Percentiles rank a stretch among this genome's conserved stretches.
Conservation (phyloP, 202 grass and related monocot genomes). For the Hordeum pubiflorum region DNA sequence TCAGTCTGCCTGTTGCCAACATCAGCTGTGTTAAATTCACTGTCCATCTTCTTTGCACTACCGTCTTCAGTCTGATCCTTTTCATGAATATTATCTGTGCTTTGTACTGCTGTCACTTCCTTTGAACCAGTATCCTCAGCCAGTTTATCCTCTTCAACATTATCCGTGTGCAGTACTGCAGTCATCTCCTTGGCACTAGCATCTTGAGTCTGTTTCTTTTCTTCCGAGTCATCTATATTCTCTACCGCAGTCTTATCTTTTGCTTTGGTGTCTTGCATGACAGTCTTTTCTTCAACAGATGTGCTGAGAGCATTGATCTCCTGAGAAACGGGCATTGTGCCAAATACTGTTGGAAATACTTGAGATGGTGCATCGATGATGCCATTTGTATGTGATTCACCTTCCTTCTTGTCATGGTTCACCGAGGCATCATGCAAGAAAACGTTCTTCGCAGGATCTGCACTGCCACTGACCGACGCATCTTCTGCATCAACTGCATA, state of each 20-base stretch:
- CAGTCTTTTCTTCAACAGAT: neutral
- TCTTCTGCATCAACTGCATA: slow-evolving; percentile 10
- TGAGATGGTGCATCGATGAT: neutral
- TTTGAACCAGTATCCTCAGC: neutral
- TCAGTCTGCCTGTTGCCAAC: neutral
- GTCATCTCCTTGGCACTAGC: slow-evolving; percentile 4
- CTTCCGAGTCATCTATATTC: neutral
- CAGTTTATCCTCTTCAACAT: slow-evolving; percentile 8
- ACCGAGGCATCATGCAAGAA: neutral
- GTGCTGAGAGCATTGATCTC: neutral
- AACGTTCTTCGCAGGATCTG: slow-evolving; percentile 6
- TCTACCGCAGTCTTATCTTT: neutral
- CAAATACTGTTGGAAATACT: neutral
- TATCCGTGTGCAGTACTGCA: slow-evolving; percentile 1
- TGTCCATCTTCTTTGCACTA: neutral
- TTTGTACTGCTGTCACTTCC: neutral
- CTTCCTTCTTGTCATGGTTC: neutral
- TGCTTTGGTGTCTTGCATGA: neutral
- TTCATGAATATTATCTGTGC: neutral
- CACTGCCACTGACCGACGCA: neutral
- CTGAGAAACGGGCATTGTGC: neutral
- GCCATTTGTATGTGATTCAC: neutral
- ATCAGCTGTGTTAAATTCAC: neutral
- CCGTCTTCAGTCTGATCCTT: slow-evolving; percentile 18
- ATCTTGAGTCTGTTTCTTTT: slow-evolving; percentile 9